phyloP scores from a whole-genome alignment of 352 stramenopile species.

The Pythium graminicola region DNA sequence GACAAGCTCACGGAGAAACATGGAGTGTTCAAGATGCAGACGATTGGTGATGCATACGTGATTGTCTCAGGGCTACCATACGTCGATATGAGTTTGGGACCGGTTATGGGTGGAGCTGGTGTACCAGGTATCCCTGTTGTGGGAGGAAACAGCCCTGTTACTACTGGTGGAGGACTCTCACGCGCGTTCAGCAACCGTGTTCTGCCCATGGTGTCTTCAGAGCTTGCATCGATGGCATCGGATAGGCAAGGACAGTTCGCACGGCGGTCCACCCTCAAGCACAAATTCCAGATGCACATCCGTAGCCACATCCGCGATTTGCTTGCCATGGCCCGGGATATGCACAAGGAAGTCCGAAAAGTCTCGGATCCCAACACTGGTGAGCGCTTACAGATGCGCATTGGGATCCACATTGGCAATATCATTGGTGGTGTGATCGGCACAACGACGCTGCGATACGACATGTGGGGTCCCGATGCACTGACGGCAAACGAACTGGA shows the following conservation, averaged over 20 bases:
- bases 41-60: constrained; percentile 91
- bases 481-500: constrained; percentile 85
- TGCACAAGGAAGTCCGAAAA: constrained; percentile 83
- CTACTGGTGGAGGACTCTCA: constrained; percentile 1
- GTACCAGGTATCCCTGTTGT: not conserved
- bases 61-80: constrained; percentile 84
- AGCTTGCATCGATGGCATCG: constrained; percentile 14
- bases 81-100: constrained; percentile 75
- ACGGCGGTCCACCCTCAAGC: constrained; percentile 62
- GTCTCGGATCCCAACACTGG: constrained; percentile 80
- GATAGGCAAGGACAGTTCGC: constrained; percentile 20
- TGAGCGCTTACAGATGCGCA: constrained; percentile 80
- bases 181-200: constrained; percentile 42
- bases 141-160: constrained; percentile 5
- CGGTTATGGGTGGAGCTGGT: constrained; percentile 26
- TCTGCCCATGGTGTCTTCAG: constrained; percentile 29
- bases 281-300: constrained; percentile 78
- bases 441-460: constrained; percentile 80
- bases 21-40: constrained; percentile 92
- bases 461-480: constrained; percentile 84
- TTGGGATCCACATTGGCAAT: constrained; percentile 83
- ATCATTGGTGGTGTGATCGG: constrained; percentile 86
- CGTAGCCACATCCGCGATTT: constrained; percentile 75
- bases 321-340: constrained; percentile 75
- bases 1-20: constrained; percentile 90